Evolutionary conservation across 768 basidiomycete species (phyloP).

Genomic region (Amanita fuliginea): DNA sequence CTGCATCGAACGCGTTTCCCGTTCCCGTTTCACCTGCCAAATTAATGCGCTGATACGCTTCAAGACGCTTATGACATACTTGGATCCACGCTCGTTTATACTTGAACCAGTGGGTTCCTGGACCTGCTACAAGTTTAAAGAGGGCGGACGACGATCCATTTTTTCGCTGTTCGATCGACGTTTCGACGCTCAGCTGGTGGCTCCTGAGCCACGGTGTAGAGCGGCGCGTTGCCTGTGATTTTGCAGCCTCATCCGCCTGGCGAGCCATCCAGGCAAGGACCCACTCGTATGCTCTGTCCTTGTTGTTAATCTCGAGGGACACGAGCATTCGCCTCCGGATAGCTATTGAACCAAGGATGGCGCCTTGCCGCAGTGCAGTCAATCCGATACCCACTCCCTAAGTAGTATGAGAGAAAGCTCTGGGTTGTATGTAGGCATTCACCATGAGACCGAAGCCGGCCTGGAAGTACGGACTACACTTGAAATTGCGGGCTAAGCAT

Average conservation of each 20-base stretch:
- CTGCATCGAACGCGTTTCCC: constrained; percentile 88
- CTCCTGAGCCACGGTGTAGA: constrained; percentile 50
- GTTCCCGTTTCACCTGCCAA: constrained; percentile 80
- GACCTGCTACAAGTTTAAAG: constrained; percentile 93
- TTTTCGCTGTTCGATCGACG: constrained; percentile 75
- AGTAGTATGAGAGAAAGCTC: constrained; percentile 1
- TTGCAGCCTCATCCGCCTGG: constrained; percentile 30
- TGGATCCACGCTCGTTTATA: constrained; percentile 95
- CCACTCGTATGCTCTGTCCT: constrained; percentile 93
- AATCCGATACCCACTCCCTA: constrained; percentile 89
- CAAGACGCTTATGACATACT: constrained; percentile 29
- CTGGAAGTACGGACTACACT: constrained; percentile 88
- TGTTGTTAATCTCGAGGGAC: constrained; percentile 91
- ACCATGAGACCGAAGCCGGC: constrained; percentile 97
- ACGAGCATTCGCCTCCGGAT: constrained; percentile 88
- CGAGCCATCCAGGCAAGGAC: constrained; percentile 94
- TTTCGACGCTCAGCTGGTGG: constrained; percentile 94
- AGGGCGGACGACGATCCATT: constrained; percentile 85
- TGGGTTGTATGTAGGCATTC: not conserved
- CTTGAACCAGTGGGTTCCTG: constrained; percentile 87
- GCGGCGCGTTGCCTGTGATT: constrained; percentile 15
- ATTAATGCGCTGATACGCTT: constrained; percentile 8
- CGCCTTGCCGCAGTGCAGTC: constrained; percentile 59
- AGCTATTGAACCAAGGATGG: constrained; percentile 57
- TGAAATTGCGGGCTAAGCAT: constrained; percentile 16